phyloP scores from a whole-genome alignment of 75 land plant species.

The Sequoia sempervirens region DNA sequence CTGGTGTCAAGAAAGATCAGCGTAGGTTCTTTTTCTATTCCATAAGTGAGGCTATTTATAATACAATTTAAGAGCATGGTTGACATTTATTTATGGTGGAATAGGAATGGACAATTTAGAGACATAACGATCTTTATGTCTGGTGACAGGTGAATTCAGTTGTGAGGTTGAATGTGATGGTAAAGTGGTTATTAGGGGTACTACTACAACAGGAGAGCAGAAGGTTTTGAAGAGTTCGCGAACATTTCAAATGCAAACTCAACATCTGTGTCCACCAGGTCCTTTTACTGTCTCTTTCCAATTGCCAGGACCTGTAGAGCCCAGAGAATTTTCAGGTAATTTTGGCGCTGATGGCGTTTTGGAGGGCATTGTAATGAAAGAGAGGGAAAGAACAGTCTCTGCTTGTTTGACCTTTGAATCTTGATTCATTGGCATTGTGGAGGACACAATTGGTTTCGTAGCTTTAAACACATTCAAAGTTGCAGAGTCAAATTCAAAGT shows the following conservation, averaged over 20 bases:
- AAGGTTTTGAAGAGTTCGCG: conserved; percentile 31
- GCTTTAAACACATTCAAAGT: not conserved
- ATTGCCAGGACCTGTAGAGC: conserved; percentile 74
- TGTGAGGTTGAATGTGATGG: conserved; percentile 78
- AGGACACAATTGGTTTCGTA: not conserved
- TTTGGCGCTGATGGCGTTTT: conserved; percentile 71
- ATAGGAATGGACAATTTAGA: not conserved
- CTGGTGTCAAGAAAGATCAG: conserved; percentile 74
- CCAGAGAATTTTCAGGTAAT: conserved; percentile 49
- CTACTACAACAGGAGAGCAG: conserved; percentile 60
- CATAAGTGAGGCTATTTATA: not conserved
- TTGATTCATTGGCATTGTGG: not conserved
- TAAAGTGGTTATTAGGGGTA: conserved; percentile 65
- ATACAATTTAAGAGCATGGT: not conserved
- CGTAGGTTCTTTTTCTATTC: conserved; percentile 33
- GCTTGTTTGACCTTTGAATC: conserved; percentile 9
- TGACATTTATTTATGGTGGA: not conserved
- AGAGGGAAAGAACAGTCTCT: conserved; percentile 20
- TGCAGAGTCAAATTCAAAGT: not conserved
- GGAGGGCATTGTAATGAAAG: conserved; percentile 49
- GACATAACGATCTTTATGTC: conserved; percentile 1
- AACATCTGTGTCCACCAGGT: conserved; percentile 70
- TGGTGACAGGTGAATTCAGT: conserved; percentile 59
- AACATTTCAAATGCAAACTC: conserved; percentile 64
- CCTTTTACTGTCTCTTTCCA: conserved; percentile 62